phyloP scores from a whole-genome alignment of 495 filamentous ascomycete species.

The Podospora tetraspora region DNA sequence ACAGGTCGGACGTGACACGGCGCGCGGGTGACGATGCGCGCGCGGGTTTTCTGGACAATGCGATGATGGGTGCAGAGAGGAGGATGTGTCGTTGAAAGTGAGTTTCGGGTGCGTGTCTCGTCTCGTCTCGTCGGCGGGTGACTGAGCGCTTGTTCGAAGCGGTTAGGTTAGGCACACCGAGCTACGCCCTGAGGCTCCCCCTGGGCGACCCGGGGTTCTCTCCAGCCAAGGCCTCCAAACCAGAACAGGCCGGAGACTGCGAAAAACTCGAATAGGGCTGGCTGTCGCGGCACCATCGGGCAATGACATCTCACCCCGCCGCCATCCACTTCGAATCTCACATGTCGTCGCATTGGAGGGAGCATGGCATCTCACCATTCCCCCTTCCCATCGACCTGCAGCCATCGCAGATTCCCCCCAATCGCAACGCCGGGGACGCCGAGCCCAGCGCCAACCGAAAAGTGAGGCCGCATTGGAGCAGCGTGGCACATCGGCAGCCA shows the following conservation, averaged over 20 bases:
- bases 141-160: slow-evolving; percentile 6
- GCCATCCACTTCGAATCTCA: background rate
- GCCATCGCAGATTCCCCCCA: background rate
- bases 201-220: background rate
- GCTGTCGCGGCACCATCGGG: background rate
- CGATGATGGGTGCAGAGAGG: background rate
- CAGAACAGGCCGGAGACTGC: background rate
- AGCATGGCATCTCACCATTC: background rate
- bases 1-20: background rate
- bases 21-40: background rate
- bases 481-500: background rate
- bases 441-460: background rate
- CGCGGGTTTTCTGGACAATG: background rate
- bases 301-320: background rate
- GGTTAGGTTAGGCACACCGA: slow-evolving; percentile 4
- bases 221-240: background rate
- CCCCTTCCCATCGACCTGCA: background rate
- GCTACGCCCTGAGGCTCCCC: background rate
- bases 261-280: background rate
- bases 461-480: background rate
- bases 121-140: background rate
- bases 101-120: background rate
- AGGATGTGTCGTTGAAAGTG: slow-evolving; percentile 12
- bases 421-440: background rate
- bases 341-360: background rate